Evolutionary conservation across 2,329 filamentous ascomycete genomes (phyloP), one percentile per base, ranked within the genome.

Genomic region (Dactylellina leptospora): DNA sequence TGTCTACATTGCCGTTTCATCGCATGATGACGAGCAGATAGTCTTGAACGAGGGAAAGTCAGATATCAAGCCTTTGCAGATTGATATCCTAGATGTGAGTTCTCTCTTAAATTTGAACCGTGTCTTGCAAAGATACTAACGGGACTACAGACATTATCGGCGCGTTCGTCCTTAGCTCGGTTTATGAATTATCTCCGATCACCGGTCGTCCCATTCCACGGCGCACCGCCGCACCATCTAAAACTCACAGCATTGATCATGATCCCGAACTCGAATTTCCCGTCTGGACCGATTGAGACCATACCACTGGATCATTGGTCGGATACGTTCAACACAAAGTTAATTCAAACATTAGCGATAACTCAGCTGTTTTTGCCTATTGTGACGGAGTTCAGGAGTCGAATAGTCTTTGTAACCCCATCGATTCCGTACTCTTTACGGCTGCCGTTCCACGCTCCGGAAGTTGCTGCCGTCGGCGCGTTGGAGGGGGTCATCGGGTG

Each of bases 281-380:
- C 91, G 56, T 88, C 89, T 23, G 91, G 90, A 2, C 90, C 91
- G 18, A 90, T 97, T 73, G 91, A 92, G 73, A 93, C 91, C 2
- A 89, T 97, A 69, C 87, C 91, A 4, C 88, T 91, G 0, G 90
- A 91, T 27, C 88, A 87, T 76, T 95, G 96, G 82, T 91, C 91
- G 74, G 92, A 97, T 78, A 89, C 92, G 30, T 87, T 97, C 79
- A 96, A 97, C 80, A 93, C 92, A 13, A 93, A 96, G 77, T 85
- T 99, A 10, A 85, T 97, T 60, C 90, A 92, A 64, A 93, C 93
- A 0, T 92, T 97, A 75, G 85, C 96, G 56, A 92, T 90, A 3
- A 88, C 93, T 38, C 93, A 97, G 81, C 86, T 91, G 58, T 95
- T 97, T 81, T 84, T 97, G n/a, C 90, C 90, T 0, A 86, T 93